Evolutionary conservation across 2,329 filamentous ascomycete species (phyloP), one percentile per base, ranked within the genome.

Genomic region (Pestalotiopsis sp.): DNA sequence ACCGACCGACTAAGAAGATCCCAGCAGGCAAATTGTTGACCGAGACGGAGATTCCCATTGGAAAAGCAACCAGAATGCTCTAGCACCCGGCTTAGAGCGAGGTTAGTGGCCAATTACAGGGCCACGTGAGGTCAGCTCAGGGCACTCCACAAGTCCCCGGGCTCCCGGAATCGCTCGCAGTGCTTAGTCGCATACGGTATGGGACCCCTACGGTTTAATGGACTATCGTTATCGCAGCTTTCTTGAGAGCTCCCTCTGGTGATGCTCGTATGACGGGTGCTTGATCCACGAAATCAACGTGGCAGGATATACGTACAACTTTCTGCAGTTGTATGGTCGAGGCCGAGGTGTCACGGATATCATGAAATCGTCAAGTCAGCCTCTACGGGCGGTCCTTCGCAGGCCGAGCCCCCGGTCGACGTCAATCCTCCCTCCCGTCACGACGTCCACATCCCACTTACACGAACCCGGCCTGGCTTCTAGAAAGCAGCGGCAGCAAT

Each of bases 71-170:
- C 27, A 57, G 59, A 67, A 57, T 57, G 60, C 39, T 69, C 60
- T 69, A 67, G 65, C 58, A 23, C 13, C 38, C 13, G 23, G 27
- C 23, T 36, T 17, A 23, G n/a, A 52, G 31, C 17, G 57, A 31
- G 20, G 25, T 45, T 25, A 20, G 41, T 69, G 36, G 65, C 68
- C 68, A 69, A 69, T 67, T 52, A 69, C 64, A 20, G 20, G 20
- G 36, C 52, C 31, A 63, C 11, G 23, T 67, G 59, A 58, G 45
- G 49, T 45, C 65, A 69, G 49, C 59, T 69, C 52, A 56, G 65
- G 45, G 45, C 38, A 23, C 36, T 41, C 59, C 25, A 41, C 17
- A 14, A 11, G 17, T 39, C 59, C 36, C n/a, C 59, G n/a, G 14
- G 23, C 13, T 4, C 20, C 57, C 57, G 57, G 59, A 31, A 62